A percentile compares a stretch with the other conserved stretches of the same genome.
These are phyloP conservation scores for Sporothrix schenckii DNA, from an alignment of 2,329 filamentous ascomycete species.

Conservation along the genomic window DNA sequence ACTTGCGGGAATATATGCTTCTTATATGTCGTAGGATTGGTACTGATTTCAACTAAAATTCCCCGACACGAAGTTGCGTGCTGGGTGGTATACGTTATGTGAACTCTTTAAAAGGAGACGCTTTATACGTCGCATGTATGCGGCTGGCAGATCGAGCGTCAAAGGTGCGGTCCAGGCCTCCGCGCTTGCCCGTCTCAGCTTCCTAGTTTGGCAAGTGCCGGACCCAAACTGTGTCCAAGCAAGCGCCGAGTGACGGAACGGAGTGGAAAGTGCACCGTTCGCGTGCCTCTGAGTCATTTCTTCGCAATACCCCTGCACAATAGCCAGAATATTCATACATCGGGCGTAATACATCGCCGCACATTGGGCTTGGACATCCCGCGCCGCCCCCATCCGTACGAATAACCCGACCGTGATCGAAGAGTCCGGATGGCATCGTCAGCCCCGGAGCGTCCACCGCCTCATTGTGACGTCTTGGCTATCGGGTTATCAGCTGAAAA, in stretches of 20 bases:
- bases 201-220: neutral
- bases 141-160: neutral
- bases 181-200: neutral
- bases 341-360: conserved; percentile 1
- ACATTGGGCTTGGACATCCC: neutral
- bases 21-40: neutral
- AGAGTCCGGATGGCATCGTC: neutral
- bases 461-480: neutral
- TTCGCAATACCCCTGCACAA: neutral
- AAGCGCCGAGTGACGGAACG: neutral
- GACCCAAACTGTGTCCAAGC: neutral
- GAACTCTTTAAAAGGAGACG: neutral
- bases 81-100: neutral
- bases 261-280: neutral
- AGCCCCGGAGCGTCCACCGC: neutral
- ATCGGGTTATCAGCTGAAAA: neutral
- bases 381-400: neutral
- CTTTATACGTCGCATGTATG: neutral
- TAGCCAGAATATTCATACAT: neutral
- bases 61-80: neutral
- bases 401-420: neutral
- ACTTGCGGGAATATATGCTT: neutral
- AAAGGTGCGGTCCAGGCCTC: neutral
- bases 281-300: conserved; percentile 1
- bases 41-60: neutral